A percentile compares a stretch with the other conserved stretches of the same genome.
phyloP scores from a whole-genome alignment of 2,329 filamentous ascomycete species.

The Ophiocordyceps sinensis region DNA sequence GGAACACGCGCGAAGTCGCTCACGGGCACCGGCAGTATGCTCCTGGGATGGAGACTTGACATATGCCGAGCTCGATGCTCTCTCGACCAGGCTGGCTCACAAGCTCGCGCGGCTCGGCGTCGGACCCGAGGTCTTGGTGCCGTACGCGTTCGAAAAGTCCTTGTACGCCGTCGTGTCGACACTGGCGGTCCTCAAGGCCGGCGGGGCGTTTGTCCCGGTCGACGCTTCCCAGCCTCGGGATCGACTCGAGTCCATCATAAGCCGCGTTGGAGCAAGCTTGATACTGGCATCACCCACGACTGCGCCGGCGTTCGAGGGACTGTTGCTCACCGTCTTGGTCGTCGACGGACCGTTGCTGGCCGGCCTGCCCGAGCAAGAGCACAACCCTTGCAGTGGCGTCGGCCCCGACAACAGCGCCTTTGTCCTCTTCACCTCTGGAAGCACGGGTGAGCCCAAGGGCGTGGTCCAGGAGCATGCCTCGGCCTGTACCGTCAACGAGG shows the following conservation, averaged over 20 bases:
- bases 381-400: slow-evolving; percentile 2
- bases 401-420: neutral
- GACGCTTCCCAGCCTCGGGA: neutral
- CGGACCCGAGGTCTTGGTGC: slow-evolving; percentile 1
- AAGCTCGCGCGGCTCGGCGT: neutral
- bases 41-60: slow-evolving; percentile 5
- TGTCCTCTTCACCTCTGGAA: slow-evolving; percentile 36
- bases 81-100: neutral
- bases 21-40: neutral
- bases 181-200: slow-evolving; percentile 3
- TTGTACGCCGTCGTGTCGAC: slow-evolving; percentile 3
- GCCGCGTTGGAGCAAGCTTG: neutral
- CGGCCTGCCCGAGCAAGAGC: slow-evolving; percentile 1
- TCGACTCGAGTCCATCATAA: slow-evolving; percentile 3
- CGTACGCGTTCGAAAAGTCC: slow-evolving; percentile 4
- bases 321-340: neutral
- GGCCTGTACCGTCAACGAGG: slow-evolving; percentile 2
- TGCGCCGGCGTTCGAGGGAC: neutral
- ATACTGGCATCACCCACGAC: neutral
- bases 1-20: neutral
- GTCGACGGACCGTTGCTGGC: neutral
- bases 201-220: slow-evolving; percentile 7
- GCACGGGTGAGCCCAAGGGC: slow-evolving; percentile 37
- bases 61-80: neutral
- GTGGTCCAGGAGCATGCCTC: slow-evolving; percentile 1